phyloP scores from a whole-genome alignment of 2,329 filamentous ascomycete genomes.

The Aspergillus carbonarius region DNA sequence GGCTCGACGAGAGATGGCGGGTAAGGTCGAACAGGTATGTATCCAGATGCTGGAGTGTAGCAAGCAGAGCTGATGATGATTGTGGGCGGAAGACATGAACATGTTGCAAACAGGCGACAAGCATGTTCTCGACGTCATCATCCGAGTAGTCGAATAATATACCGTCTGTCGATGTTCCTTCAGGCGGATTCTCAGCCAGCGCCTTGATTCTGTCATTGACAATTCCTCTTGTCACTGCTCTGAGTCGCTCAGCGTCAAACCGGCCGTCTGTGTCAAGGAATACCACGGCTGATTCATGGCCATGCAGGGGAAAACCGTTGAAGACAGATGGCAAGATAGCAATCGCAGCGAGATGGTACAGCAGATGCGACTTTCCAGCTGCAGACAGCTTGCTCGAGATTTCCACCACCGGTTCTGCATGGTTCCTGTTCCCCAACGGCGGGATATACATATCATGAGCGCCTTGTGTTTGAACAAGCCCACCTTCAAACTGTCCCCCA shows the following conservation, averaged over 20 bases:
- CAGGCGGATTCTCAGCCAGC: not conserved
- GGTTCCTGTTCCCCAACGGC: not conserved
- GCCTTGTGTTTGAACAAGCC: not conserved
- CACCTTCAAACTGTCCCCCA: not conserved
- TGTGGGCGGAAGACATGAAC: conserved; percentile 60
- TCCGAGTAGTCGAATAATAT: not conserved
- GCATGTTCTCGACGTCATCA: conserved; percentile 24
- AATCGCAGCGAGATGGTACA: conserved; percentile 56
- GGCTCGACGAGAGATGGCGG: conserved; percentile 48
- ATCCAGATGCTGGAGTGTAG: conserved; percentile 50
- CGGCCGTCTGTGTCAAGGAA: conserved; percentile 57
- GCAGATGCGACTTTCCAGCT: conserved; percentile 58
- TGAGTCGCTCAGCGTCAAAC: conserved; percentile 53
- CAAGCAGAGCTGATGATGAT: conserved; percentile 51
- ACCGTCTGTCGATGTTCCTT: not conserved
- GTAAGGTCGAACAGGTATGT: conserved; percentile 49
- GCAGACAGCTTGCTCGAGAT: conserved; percentile 53
- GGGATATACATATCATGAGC: not conserved
- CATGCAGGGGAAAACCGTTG: conserved; percentile 37
- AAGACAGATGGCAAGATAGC: conserved; percentile 50
- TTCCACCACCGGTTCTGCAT: conserved; percentile 48
- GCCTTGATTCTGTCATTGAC: conserved; percentile 18
- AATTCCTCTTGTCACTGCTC: conserved; percentile 28
- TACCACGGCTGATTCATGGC: conserved; percentile 52
- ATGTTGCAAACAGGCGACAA: conserved; percentile 50